Percentiles rank a stretch among this genome's conserved stretches.
Conservation (phyloP, 2,329 filamentous ascomycete species). For the Ascochyta pisi region DNA sequence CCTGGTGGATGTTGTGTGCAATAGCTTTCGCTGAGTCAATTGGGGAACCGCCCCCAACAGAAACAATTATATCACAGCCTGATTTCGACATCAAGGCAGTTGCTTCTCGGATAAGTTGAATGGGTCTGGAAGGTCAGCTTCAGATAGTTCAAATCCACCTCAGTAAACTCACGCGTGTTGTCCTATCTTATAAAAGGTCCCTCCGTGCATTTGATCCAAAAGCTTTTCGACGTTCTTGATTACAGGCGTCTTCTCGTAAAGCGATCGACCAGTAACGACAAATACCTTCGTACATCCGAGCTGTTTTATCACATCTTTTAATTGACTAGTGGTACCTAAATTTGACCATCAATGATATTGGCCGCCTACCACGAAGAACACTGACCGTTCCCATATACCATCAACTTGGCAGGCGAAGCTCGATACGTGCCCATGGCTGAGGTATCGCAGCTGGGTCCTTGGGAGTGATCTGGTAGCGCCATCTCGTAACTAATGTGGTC, state of each 20-base stretch:
- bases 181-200: conserved; percentile 62
- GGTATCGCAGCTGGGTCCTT: conserved; percentile 36
- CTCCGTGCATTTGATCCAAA: conserved; percentile 57
- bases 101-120: conserved; percentile 46
- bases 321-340: conserved; percentile 43
- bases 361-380: not conserved
- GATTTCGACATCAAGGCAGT: conserved; percentile 45
- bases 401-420: conserved; percentile 47
- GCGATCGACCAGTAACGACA: conserved; percentile 62
- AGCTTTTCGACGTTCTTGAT: conserved; percentile 60
- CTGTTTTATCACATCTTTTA: conserved; percentile 41
- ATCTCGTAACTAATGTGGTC: conserved; percentile 19
- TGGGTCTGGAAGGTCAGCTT: conserved; percentile 37
- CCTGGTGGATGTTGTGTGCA: conserved; percentile 48
- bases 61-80: conserved; percentile 45
- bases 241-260: conserved; percentile 61
- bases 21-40: conserved; percentile 57
- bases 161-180: conserved; percentile 59
- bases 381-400: conserved; percentile 47
- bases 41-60: conserved; percentile 57
- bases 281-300: conserved; percentile 58
- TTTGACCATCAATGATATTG: conserved; percentile 4
- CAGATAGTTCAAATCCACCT: conserved; percentile 26
- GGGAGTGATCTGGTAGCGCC: conserved; percentile 43
- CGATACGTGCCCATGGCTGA: conserved; percentile 43